Percentiles rank a stretch among this genome's conserved stretches.
Evolutionary conservation across 345 rosid genomes (phyloP).

Genomic region (Eucalyptus paniculata): DNA sequence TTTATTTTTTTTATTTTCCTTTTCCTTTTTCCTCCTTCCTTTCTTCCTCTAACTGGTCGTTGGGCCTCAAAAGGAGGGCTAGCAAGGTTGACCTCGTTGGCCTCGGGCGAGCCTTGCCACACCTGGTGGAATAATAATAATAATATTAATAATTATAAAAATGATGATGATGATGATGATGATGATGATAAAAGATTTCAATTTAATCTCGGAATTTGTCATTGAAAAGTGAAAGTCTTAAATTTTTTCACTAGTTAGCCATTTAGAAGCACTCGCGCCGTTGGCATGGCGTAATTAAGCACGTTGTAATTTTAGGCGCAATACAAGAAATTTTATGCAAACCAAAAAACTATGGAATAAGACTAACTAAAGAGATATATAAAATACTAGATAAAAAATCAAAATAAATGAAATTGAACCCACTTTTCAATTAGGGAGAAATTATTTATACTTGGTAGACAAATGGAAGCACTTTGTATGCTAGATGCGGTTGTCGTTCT

Average conservation of each 20-base stretch:
- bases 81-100: accelerated
- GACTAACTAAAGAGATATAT: background rate
- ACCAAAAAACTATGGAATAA: background rate
- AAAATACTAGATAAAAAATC: accelerated
- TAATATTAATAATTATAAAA: no score
- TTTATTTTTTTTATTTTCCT: no score
- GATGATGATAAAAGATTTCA: no score
- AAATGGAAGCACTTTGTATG: background rate
- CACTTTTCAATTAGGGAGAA: background rate
- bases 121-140: background rate
- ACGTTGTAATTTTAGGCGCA: background rate
- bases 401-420: background rate
- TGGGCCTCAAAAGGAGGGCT: background rate
- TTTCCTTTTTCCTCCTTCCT: accelerated
- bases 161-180: no score
- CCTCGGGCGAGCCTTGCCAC: accelerated
- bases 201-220: background rate
- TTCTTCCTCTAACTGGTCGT: background rate
- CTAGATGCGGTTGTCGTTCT: background rate
- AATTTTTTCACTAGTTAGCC: background rate
- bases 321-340: background rate
- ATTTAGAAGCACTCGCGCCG: background rate
- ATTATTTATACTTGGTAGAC: background rate
- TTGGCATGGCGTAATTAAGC: background rate
- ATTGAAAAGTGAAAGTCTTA: background rate